These are phyloP conservation scores for Zoysia pacifica DNA, from an alignment of 176 grass and related monocot species.

Conservation along the genomic window DNA sequence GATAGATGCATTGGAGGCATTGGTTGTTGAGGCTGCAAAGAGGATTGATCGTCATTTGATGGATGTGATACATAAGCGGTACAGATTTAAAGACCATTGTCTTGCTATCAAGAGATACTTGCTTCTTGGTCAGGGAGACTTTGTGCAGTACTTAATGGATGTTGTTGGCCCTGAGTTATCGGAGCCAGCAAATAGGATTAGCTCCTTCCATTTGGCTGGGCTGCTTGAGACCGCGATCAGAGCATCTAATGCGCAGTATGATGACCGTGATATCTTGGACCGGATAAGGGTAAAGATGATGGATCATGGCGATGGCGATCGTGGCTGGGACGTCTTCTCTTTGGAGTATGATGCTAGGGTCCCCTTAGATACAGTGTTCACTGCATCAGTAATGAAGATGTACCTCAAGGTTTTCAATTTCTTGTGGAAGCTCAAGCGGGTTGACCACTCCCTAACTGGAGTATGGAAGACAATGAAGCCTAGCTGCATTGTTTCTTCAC, in stretches of 20 bases:
- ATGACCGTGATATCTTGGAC: slow-evolving; percentile 86
- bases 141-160: slow-evolving; percentile 96
- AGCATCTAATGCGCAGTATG: slow-evolving; percentile 89
- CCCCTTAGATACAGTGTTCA: slow-evolving; percentile 87
- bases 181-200: slow-evolving; percentile 93
- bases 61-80: slow-evolving; percentile 85
- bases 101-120: slow-evolving; percentile 93
- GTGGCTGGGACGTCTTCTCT: slow-evolving; percentile 95
- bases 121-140: slow-evolving; percentile 97
- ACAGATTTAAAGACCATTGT: slow-evolving; percentile 89
- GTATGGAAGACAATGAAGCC: slow-evolving; percentile 97
- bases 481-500: slow-evolving; percentile 85
- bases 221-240: slow-evolving; percentile 85
- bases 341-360: slow-evolving; percentile 89
- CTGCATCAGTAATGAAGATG: slow-evolving; percentile 85
- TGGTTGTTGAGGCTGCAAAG: slow-evolving; percentile 86
- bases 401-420: slow-evolving; percentile 97
- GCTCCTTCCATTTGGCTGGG: slow-evolving; percentile 87
- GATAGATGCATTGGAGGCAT: slow-evolving; percentile 80
- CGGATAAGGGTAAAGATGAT: slow-evolving; percentile 96
- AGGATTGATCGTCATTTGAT: slow-evolving; percentile 82
- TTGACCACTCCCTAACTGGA: slow-evolving; percentile 79
- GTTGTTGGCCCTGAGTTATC: slow-evolving; percentile 92
- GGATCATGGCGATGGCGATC: slow-evolving; percentile 89
- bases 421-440: slow-evolving; percentile 86